phyloP scores from a whole-genome alignment of 225 moss, liverwort and hornwort genomes.

The Marchantia paleacea region DNA sequence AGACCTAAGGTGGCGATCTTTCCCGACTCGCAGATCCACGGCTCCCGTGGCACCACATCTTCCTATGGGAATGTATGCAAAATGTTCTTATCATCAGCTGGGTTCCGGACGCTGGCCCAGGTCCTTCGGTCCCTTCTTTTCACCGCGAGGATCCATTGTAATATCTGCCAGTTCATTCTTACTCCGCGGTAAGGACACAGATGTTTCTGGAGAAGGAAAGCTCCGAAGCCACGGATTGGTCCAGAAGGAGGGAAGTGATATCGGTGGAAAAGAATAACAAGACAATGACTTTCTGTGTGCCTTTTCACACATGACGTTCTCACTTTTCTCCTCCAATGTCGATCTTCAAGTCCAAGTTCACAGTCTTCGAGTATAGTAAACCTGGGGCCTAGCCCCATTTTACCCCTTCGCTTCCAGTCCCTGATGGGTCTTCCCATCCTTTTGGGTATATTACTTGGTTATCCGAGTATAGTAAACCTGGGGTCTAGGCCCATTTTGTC shows the following conservation, averaged over 20 bases:
- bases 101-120: not conserved
- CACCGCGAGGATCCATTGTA: not conserved
- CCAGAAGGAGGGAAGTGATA: not conserved
- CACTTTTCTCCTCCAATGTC: not conserved
- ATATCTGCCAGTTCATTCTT: not conserved
- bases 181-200: not conserved
- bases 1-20: not conserved
- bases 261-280: not conserved
- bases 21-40: not conserved
- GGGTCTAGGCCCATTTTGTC: no score
- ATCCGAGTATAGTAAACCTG: no score
- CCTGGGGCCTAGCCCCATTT: no score
- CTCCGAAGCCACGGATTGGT: not conserved
- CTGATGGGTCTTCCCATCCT: no score
- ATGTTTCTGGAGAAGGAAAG: not conserved
- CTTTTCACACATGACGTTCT: not conserved
- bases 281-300: not conserved
- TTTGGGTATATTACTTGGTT: no score
- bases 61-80: no score
- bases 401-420: no score
- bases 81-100: conserved; percentile 16
- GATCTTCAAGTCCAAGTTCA: no score
- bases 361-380: no score
- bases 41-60: not conserved
- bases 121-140: not conserved